Evolutionary conservation across 169 alveolate genomes (phyloP).

Genomic region (Cryptosporidium baileyi): DNA sequence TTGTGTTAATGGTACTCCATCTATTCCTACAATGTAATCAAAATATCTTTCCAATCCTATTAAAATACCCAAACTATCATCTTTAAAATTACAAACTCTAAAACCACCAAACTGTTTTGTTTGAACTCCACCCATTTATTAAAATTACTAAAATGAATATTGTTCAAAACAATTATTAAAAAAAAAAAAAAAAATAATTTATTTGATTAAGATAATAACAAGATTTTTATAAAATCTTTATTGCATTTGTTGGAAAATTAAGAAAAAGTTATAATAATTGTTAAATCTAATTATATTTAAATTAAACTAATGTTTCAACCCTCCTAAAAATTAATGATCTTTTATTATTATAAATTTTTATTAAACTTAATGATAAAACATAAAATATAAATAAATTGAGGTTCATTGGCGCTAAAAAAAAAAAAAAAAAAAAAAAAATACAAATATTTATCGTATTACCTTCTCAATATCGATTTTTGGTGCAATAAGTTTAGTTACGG

Average conservation of each 20-base stretch:
- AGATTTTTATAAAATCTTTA: not conserved
- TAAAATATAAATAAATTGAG: no score
- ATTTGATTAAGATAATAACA: not conserved
- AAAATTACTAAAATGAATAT: not conserved
- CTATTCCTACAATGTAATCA: conserved; percentile 62
- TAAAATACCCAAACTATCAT: conserved; percentile 17
- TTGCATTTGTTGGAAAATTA: not conserved
- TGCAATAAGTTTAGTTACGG: conserved; percentile 45
- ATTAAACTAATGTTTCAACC: no score
- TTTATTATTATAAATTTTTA: no score
- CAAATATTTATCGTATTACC: not conserved
- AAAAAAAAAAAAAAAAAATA: not conserved
- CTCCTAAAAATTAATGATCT: no score
- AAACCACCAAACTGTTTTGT: conserved; percentile 58
- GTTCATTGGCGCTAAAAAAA: no score
- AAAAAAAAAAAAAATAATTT: not conserved
- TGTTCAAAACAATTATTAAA: not conserved
- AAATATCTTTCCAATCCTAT: conserved; percentile 42
- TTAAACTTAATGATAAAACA: no score
- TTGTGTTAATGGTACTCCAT: conserved; percentile 57
- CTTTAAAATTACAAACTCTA: conserved; percentile 27
- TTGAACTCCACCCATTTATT: conserved; percentile 44
- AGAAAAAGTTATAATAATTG: no score
- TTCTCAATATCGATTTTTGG: not conserved
- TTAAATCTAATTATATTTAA: no score